Base-by-base conservation (phyloP, 331 rosid genomes). In the Quercus tomentella region DNA sequence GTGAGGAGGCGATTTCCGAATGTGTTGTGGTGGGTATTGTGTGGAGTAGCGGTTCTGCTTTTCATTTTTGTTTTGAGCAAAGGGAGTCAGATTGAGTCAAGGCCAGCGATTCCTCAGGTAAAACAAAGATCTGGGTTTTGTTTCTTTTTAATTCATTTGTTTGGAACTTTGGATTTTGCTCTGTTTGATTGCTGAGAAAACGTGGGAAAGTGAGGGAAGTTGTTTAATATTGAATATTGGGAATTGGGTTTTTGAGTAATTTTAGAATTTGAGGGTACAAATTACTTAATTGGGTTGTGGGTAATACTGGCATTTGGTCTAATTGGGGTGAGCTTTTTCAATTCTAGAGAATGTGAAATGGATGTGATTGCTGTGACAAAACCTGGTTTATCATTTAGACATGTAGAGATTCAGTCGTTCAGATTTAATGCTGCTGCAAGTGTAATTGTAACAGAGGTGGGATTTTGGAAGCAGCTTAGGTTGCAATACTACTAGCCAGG, bases 11-110 rank as follows among this genome's bases (percentile, higher is more conserved):
- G 89, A 88, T 86, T 94, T 28, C 87, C 93, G 21, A 94, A 89
- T 84, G 89, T 75, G 6, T 72, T 88, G 3, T 94, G 96, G 97
- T 90, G 89, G 89, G 82, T 83, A 66, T 79, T 94, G 79, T 92
- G 92, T 37, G 86, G 89, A 20, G 84, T 85, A 35, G 94, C 92
- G 31, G 72, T 89, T 82, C 72, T 92, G 84, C 90, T 94, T 5
- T 92, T 94, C 86, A 69, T 92, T 22, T 90, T 81, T 83, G 76
- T 89, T 79, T 83, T 92, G 35, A 88, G 84, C 87, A 90, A 83
- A 82, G 98, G 91, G 63, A 84, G 70, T 82, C 92, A 86, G 86
- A 89, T 90, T 76, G 92, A 92, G 82, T 85, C 98, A 45, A 86
- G 89, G 74, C 94, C 96, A 5, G 83, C 79, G 51, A 82, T 90